A percentile compares a stretch with the other conserved stretches of the same genome.
phyloP scores from a whole-genome alignment of 148 eudicot genomes.

The Nepenthes mirabilis region DNA sequence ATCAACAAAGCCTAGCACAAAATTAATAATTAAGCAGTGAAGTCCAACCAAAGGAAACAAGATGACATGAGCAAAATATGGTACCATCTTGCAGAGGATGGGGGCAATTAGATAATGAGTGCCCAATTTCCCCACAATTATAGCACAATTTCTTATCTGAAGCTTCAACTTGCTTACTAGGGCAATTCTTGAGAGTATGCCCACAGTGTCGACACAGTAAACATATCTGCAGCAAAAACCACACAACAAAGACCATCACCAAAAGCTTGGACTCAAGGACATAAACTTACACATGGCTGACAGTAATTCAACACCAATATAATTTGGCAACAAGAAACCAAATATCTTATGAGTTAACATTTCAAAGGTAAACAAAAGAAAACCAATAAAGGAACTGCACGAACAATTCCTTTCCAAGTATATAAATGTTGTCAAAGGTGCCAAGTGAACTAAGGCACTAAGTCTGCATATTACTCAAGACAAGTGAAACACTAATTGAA shows the following conservation, averaged over 20 bases:
- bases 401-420: too few relatives aligned
- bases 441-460: too few relatives aligned
- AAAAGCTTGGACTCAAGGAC: background rate
- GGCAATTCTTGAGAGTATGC: constrained; percentile 81
- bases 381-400: too few relatives aligned
- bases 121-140: constrained; percentile 80
- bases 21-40: background rate
- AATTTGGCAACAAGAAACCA: too few relatives aligned
- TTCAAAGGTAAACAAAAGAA: too few relatives aligned
- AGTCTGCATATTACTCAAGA: too few relatives aligned
- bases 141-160: constrained; percentile 64
- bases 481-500: too few relatives aligned
- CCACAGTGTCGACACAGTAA: constrained; percentile 81
- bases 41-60: background rate
- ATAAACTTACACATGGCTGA: background rate
- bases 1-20: background rate
- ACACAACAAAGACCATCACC: background rate
- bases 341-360: too few relatives aligned
- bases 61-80: background rate
- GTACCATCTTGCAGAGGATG: constrained; percentile 73
- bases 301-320: background rate
- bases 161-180: constrained; percentile 42
- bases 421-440: too few relatives aligned
- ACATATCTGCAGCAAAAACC: constrained; percentile 43
- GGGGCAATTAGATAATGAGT: constrained; percentile 57